Base-by-base conservation (phyloP, 208 protist species). In the Trypanosomatidae sp. region DNA sequence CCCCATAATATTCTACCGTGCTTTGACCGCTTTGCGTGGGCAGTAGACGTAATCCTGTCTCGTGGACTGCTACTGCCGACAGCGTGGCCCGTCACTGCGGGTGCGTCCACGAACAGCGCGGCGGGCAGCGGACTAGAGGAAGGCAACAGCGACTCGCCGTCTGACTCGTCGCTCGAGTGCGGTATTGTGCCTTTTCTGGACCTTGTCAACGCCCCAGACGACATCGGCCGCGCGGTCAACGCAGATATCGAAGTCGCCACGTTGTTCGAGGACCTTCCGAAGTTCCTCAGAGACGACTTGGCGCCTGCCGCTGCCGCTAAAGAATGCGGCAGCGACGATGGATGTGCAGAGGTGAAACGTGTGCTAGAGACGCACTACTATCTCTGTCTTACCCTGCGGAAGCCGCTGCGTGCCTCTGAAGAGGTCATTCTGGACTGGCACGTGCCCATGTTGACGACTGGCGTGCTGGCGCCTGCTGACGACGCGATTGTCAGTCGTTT, bases 181-280 rank as follows among this genome's bases (percentile, higher is more conserved):
- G 92, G 83, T n/a, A 85, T 97, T 36, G 80, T 92, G 43, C 92
- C 92, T 47, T 95, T 90, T 71, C 30, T 93, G 13, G 92, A 97
- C 62, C 72, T 94, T 36, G 76, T 95, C 36, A 97, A 95, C 73
- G 87, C 83, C 9, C 55, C 84, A 3, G 86, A 91, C 62, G 74
- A 74, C 33, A 49, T 36, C 44, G 71, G 88, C 10, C 83, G 82
- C 17, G 36, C 1, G 9, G 77, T 73, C 9, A 97, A 97, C 68
- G 91, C 90, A 0, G 62, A 56, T 39, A 76, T 97, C 13, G 92
- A 97, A 72, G 53, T 94, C 28, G 91, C 89, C 28, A 67, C 81
- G 36, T 66, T 79, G 1, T 55, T 87, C 8, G 86, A 92, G 7
- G 83, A 91, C 50, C 75, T 97, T 13, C 92, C 92, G 17, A 30